These are phyloP conservation scores for Fraxinus nigra DNA, from an alignment of 305 asterid species.

Conservation along the genomic window DNA sequence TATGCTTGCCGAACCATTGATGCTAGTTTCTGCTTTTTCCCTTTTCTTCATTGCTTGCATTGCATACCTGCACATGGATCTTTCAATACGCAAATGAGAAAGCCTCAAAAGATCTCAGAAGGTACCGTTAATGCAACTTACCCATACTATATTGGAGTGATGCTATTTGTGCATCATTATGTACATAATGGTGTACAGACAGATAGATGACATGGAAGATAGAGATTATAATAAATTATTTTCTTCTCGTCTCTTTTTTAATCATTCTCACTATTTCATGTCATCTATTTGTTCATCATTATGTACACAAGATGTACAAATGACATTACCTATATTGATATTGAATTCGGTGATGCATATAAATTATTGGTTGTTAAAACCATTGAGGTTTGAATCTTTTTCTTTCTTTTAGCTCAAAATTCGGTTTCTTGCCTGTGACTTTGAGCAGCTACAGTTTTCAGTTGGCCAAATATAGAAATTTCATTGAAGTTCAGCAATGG, in stretches of 20 bases:
- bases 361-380: background rate
- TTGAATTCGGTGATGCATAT: background rate
- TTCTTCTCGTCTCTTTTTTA: background rate
- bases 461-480: background rate
- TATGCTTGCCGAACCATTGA: constrained; percentile 97
- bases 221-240: no score
- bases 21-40: constrained; percentile 74
- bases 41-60: constrained; percentile 62
- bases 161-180: background rate
- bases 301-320: background rate
- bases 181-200: background rate
- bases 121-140: constrained; percentile 26
- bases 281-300: background rate
- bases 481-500: background rate
- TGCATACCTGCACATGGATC: constrained; percentile 77
- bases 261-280: background rate
- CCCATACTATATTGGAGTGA: background rate
- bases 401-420: background rate
- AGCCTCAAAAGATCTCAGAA: constrained; percentile 20
- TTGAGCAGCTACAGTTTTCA: constrained; percentile 12
- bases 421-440: background rate
- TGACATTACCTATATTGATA: background rate
- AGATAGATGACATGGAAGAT: background rate
- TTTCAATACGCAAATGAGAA: constrained; percentile 62
- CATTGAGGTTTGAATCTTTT: background rate